phyloP scores from a whole-genome alignment of 2,329 filamentous ascomycete genomes.

The Leptographium flavum region DNA sequence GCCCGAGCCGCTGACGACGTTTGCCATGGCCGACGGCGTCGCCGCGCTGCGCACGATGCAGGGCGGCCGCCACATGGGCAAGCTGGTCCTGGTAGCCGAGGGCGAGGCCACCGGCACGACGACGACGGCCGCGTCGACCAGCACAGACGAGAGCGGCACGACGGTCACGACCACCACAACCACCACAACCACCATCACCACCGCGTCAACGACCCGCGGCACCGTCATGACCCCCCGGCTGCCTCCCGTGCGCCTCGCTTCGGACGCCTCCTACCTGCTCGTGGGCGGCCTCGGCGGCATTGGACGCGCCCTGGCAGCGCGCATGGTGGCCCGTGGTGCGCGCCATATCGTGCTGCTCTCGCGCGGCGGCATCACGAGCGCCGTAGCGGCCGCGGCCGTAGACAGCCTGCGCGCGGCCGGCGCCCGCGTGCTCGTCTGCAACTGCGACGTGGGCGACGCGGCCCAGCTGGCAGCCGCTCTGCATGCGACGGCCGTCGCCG shows the following conservation, averaged over 20 bases:
- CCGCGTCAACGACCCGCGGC: not conserved
- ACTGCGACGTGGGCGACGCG: constrained; percentile 8
- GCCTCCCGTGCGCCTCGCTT: constrained; percentile 1
- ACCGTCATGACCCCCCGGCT: constrained; percentile 6
- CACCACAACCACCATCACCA: not conserved
- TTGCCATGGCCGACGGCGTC: constrained; percentile 15
- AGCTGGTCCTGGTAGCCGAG: constrained; percentile 7
- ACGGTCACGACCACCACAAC: not conserved
- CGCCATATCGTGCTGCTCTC: constrained; percentile 10
- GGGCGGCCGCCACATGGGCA: constrained; percentile 25
- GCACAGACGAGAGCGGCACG: not conserved
- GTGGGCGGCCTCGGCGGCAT: constrained; percentile 17
- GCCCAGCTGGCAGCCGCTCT: constrained; percentile 7
- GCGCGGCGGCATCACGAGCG: constrained; percentile 5
- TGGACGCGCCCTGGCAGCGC: constrained; percentile 14
- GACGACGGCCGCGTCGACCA: not conserved
- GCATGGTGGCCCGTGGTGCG: constrained; percentile 12
- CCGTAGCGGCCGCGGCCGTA: constrained; percentile 4
- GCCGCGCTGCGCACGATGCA: constrained; percentile 29
- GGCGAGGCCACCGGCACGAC: not conserved
- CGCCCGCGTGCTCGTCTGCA: constrained; percentile 5
- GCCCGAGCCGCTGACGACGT: constrained; percentile 5
- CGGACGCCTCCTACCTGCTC: constrained; percentile 14
- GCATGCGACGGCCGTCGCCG: not conserved
- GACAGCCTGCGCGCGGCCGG: constrained; percentile 2